These are phyloP conservation scores for Colletotrichum nymphaeae DNA, from an alignment of 2,329 filamentous ascomycete genomes.

Conservation along the genomic window DNA sequence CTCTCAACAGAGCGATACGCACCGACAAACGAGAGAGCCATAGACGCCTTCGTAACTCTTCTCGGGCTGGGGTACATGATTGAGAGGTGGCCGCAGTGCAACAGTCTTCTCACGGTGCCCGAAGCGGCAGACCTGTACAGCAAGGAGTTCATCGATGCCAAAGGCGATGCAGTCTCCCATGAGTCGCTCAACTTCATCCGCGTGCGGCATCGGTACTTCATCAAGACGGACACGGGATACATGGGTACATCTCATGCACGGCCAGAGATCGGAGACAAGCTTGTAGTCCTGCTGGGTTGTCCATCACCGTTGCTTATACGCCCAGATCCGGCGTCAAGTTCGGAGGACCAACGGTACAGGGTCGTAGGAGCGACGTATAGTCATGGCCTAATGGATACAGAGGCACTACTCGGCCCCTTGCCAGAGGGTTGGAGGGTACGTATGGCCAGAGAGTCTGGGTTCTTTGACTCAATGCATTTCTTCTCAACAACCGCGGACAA, in stretches of 20 bases:
- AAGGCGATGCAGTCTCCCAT: neutral
- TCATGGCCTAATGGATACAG: conserved; percentile 17
- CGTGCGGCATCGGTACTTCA: neutral
- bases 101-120: neutral
- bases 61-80: neutral
- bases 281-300: neutral
- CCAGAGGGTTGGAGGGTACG: neutral
- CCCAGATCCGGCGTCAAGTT: neutral
- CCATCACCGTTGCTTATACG: neutral
- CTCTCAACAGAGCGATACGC: neutral
- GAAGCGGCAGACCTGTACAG: neutral
- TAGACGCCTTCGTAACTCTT: neutral
- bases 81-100: conserved; percentile 2
- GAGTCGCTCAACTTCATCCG: conserved; percentile 2
- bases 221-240: neutral
- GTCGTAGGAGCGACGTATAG: conserved; percentile 17
- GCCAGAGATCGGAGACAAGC: neutral
- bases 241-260: neutral
- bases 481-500: neutral
- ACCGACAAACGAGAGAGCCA: neutral
- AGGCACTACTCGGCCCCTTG: conserved; percentile 15
- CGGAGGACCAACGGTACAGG: neutral
- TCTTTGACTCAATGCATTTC: conserved; percentile 5
- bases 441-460: neutral
- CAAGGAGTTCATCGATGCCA: neutral